These are phyloP conservation scores for Toxoplasma gondii DNA, from an alignment of 169 alveolate genomes.

Conservation along the genomic window DNA sequence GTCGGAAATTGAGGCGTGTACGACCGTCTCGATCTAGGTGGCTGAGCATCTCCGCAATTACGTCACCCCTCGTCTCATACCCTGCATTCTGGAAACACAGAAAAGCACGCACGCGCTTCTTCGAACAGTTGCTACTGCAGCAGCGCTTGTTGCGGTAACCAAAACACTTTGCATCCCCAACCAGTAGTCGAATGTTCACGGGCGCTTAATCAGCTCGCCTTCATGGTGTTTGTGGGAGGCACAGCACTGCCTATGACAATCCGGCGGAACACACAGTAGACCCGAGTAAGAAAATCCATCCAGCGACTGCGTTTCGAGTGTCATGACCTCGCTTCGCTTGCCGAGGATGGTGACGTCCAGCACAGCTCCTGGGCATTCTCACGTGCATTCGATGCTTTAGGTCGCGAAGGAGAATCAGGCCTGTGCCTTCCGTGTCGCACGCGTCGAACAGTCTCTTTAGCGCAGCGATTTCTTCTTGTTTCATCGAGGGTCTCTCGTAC, in stretches of 20 bases:
- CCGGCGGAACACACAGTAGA: too few species aligned
- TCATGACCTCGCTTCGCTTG: too few species aligned
- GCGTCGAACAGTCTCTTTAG: conserved; percentile 60
- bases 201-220: too few species aligned
- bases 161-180: too few species aligned
- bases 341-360: too few species aligned
- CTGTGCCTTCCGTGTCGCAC: conserved; percentile 63
- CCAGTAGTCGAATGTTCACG: too few species aligned
- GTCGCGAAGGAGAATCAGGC: conserved; percentile 45
- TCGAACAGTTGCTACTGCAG: background rate
- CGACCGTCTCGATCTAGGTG: conserved; percentile 33
- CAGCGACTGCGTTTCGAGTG: too few species aligned
- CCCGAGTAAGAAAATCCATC: too few species aligned
- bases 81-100: conserved; percentile 10
- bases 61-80: conserved; percentile 31
- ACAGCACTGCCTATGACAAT: too few species aligned
- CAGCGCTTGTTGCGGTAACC: background rate
- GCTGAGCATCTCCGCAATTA: conserved; percentile 27
- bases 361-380: background rate
- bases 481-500: conserved; percentile 67
- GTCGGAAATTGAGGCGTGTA: background rate
- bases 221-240: too few species aligned
- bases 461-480: conserved; percentile 59
- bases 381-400: conserved; percentile 47
- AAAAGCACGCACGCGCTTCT: background rate